These are phyloP conservation scores for Herpomyces periplanetae DNA, from an alignment of 2,329 filamentous ascomycete genomes.

Conservation along the genomic window DNA sequence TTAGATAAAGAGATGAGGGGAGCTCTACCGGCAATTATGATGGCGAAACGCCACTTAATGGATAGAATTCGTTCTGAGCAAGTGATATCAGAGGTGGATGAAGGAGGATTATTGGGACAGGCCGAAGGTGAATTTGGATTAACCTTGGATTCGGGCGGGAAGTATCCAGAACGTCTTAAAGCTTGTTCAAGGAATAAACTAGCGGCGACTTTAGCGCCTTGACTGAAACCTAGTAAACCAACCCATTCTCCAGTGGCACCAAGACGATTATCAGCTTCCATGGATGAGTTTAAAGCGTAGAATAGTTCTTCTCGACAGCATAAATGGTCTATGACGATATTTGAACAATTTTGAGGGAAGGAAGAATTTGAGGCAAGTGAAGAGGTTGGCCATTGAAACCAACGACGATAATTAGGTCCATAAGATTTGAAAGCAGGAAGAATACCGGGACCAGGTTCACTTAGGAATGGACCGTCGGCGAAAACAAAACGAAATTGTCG, in stretches of 20 bases:
- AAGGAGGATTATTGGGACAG: too few species aligned
- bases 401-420: constrained; percentile 22
- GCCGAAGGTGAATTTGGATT: too few species aligned
- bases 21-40: constrained; percentile 19
- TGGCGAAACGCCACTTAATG: constrained; percentile 17
- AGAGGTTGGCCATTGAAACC: constrained; percentile 27
- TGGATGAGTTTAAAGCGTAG: constrained; percentile 9
- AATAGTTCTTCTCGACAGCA: constrained; percentile 9
- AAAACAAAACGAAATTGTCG: constrained; percentile 27
- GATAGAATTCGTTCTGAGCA: too few species aligned
- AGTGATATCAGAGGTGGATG: too few species aligned
- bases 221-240: constrained; percentile 21
- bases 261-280: constrained; percentile 12
- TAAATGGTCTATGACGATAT: constrained; percentile 13
- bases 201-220: constrained; percentile 20
- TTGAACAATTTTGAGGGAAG: constrained; percentile 15
- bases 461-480: constrained; percentile 24
- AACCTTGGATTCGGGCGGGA: too few species aligned
- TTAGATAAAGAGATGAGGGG: constrained; percentile 16
- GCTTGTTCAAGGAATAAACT: constrained; percentile 18
- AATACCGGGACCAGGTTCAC: constrained; percentile 19
- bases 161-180: too few species aligned
- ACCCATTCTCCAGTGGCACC: constrained; percentile 18
- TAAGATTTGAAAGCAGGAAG: constrained; percentile 20
- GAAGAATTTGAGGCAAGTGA: too few species aligned